phyloP scores from a whole-genome alignment of 1,139 yeast species.

The Blastobotrys aristatus region DNA sequence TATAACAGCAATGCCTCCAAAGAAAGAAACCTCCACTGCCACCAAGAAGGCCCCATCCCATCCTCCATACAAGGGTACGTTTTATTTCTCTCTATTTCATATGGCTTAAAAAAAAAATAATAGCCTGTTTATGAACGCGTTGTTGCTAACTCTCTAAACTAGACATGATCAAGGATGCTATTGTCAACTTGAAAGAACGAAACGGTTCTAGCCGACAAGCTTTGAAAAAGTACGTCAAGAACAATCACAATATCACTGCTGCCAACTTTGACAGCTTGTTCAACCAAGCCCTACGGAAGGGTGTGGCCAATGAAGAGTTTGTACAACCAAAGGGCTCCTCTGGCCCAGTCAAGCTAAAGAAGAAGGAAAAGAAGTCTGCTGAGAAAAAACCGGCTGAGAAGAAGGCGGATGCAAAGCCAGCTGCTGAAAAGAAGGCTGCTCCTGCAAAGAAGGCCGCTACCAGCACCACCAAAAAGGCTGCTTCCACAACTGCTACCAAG shows the following conservation, averaged over 20 bases:
- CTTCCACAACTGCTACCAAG: constrained; percentile 26
- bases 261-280: constrained; percentile 69
- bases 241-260: constrained; percentile 56
- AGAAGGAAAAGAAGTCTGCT: constrained; percentile 36
- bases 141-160: too few species aligned
- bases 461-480: constrained; percentile 25
- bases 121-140: too few species aligned
- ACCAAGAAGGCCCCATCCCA: constrained; percentile 34
- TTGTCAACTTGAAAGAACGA: constrained; percentile 65
- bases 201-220: constrained; percentile 80
- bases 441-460: constrained; percentile 26
- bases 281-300: constrained; percentile 75
- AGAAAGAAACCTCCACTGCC: constrained; percentile 21
- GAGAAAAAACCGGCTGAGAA: constrained; percentile 28
- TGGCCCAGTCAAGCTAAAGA: constrained; percentile 63
- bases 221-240: constrained; percentile 63
- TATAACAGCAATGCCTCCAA: constrained; percentile 11
- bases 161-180: constrained; percentile 77
- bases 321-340: constrained; percentile 88
- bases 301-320: constrained; percentile 72
- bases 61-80: constrained; percentile 40
- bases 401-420: constrained; percentile 22
- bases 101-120: background rate
- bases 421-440: constrained; percentile 25
- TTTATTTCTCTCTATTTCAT: too few species aligned